phyloP scores from a whole-genome alignment of 1,284 basidiomycete genomes.

The Phellopilus nigrolimitatus region DNA sequence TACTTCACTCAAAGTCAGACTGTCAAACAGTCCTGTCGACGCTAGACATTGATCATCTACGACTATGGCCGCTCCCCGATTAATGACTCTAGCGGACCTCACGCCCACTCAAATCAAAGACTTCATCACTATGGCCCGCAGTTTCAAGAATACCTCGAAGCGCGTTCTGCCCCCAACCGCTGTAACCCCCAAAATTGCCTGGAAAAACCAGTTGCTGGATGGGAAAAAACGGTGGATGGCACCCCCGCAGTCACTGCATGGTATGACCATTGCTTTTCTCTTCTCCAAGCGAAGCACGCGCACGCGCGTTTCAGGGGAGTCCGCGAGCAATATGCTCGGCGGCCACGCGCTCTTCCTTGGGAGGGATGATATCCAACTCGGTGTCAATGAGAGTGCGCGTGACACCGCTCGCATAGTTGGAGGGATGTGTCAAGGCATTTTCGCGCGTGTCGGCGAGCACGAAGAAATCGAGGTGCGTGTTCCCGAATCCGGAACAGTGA shows the following conservation, averaged over 20 bases:
- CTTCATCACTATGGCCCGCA: conserved; percentile 36
- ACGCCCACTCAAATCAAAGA: conserved; percentile 63
- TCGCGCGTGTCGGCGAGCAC: conserved; percentile 92
- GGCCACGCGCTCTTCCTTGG: conserved; percentile 95
- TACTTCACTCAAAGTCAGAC: too few relatives aligned
- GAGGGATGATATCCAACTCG: conserved; percentile 88
- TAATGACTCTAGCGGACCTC: conserved; percentile 85
- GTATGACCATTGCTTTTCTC: conserved; percentile 83
- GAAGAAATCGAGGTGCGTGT: conserved; percentile 81
- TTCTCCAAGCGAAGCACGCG: conserved; percentile 94
- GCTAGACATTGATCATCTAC: too few relatives aligned
- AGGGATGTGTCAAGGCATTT: conserved; percentile 96
- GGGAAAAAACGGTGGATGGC: conserved; percentile 42
- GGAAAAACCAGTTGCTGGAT: conserved; percentile 31
- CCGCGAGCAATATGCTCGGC: conserved; percentile 69
- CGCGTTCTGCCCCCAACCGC: conserved; percentile 47
- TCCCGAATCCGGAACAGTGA: background rate
- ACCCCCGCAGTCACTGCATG: conserved; percentile 67
- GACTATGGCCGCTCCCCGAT: too few relatives aligned
- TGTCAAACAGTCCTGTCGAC: too few relatives aligned
- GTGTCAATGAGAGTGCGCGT: conserved; percentile 86
- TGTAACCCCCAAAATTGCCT: conserved; percentile 36
- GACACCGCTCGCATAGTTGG: conserved; percentile 88
- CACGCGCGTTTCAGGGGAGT: conserved; percentile 88
- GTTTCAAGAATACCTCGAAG: background rate